Percentiles rank a stretch among this genome's conserved stretches.
Evolutionary conservation across 1,284 basidiomycete species (phyloP).

Genomic region (Melanopsichium pennsylvanicum): DNA sequence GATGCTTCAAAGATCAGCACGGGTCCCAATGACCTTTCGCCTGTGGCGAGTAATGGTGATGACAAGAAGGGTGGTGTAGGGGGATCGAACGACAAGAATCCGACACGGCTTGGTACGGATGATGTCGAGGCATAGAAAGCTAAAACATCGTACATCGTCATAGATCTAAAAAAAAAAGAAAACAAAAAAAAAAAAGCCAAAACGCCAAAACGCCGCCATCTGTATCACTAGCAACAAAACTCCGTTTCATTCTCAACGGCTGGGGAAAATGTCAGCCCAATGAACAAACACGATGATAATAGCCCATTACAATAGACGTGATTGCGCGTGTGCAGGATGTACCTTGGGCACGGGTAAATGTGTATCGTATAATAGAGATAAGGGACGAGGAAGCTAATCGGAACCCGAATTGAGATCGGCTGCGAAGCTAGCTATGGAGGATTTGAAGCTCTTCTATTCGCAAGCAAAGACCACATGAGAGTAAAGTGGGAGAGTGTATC

Average conservation of each 20-base stretch:
- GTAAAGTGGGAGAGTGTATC: too few species aligned
- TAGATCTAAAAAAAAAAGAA: too few species aligned
- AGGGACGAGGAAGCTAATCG: slow-evolving; percentile 9
- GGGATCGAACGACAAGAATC: slow-evolving; percentile 12
- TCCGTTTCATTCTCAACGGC: too few species aligned
- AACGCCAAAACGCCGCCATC: too few species aligned
- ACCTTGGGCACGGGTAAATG: too few species aligned
- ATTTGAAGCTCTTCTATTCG: slow-evolving; percentile 34
- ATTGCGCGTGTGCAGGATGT: too few species aligned
- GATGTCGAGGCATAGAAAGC: slow-evolving; percentile 21
- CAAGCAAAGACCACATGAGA: not conserved
- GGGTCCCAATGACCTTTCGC: slow-evolving; percentile 23
- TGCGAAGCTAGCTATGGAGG: slow-evolving; percentile 41
- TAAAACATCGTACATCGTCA: not conserved
- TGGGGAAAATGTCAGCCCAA: too few species aligned
- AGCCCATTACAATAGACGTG: too few species aligned
- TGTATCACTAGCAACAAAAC: too few species aligned
- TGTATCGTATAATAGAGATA: too few species aligned
- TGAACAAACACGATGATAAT: too few species aligned
- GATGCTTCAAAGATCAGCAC: slow-evolving; percentile 17
- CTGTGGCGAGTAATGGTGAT: slow-evolving; percentile 14
- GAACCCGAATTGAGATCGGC: slow-evolving; percentile 45
- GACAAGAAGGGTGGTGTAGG: slow-evolving; percentile 17
- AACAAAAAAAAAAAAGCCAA: too few species aligned
- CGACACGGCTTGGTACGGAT: slow-evolving; percentile 23